Evolutionary conservation across 192 early-diverging fungal genomes (phyloP), one percentile per base, ranked within the genome.

Genomic region (Chytriomyces hyalinus): DNA sequence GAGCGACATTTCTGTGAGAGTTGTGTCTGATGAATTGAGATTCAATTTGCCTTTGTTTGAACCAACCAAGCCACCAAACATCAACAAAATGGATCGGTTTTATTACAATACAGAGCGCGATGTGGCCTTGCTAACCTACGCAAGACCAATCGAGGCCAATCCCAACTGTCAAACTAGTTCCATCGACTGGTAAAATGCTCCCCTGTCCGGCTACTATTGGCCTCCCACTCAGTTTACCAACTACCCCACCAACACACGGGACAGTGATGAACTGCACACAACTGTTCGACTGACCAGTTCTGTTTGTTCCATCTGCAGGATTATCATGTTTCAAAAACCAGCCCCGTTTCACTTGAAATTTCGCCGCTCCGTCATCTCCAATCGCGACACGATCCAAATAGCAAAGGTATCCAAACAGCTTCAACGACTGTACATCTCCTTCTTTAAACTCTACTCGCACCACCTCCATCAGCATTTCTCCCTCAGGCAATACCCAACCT

Each of bases 391-490:
- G 11, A 15, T 75, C 73, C 73, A 75, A 11, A 65, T 66, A 57
- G 24, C 73, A 75, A 17, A 75, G 22, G 24, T 50, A 75, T n/a
- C 73, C 73, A 65, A 75, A 75, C 0, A 75, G 20, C 11, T 22
- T 11, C 44, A 63, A 20, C 61, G 11, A 20, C 45, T 36, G 11
- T 26, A 15, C 11, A 5, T 26, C 73, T 57, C n/a, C 46, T 47
- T 43, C 63, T 49, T 66, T 45, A 43, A 26, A 75, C 49, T 75
- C 28, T 11, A 75, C 60, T 6, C 64, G 61, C 63, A 65, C 20
- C 6, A 75, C 73, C 73, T 62, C 62, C 61, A 66, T 24, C 6
- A 75, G 53, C 20, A 57, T 13, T 57, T 57, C 53, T n/a, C 53
- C 20, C 2, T n/a, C 53, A 20, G 53, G 15, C 53, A 57, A 57